A percentile compares a stretch with the other conserved stretches of the same genome.
phyloP scores from a whole-genome alignment of 176 grass and related monocot genomes.

The Bolboschoenus planiculmis region DNA sequence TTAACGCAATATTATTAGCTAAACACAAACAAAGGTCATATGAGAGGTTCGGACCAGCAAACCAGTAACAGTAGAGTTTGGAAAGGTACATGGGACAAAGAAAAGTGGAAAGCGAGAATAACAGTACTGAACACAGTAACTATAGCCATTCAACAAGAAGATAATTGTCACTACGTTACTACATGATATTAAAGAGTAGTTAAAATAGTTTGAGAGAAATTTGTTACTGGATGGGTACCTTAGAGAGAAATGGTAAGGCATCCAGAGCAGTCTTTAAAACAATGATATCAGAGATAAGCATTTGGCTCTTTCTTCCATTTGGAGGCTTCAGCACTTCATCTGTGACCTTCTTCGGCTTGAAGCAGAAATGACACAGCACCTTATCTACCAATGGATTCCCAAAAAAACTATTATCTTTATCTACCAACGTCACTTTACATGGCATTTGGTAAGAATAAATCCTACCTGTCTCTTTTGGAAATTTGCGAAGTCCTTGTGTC shows the following conservation, averaged over 20 bases:
- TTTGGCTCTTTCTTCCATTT: slow-evolving; percentile 78
- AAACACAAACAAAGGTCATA: not conserved
- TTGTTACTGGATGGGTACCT: slow-evolving; percentile 33
- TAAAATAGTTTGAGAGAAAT: slow-evolving; percentile 7
- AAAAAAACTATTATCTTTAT: slow-evolving; percentile 5
- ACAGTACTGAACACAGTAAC: not conserved
- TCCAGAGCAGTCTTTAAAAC: slow-evolving; percentile 94
- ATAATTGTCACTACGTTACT: not conserved
- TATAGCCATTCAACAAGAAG: not conserved
- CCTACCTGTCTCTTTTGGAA: slow-evolving; percentile 98
- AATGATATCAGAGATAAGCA: slow-evolving; percentile 89
- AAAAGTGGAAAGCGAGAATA: not conserved
- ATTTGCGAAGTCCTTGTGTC: slow-evolving; percentile 86
- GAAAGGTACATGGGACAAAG: not conserved
- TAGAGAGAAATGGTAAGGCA: slow-evolving; percentile 82
- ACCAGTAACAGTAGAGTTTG: not conserved
- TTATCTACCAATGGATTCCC: slow-evolving; percentile 42
- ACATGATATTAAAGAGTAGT: not conserved
- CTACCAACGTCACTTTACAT: not conserved
- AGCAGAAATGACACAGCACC: slow-evolving; percentile 93
- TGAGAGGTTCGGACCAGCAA: not conserved
- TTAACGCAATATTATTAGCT: slow-evolving; percentile 1
- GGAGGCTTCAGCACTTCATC: slow-evolving; percentile 52
- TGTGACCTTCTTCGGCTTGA: slow-evolving; percentile 71
- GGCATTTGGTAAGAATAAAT: not conserved